Evolutionary conservation across 2,329 filamentous ascomycete genomes (phyloP).

Genomic region (Epicoccum sorghinum): DNA sequence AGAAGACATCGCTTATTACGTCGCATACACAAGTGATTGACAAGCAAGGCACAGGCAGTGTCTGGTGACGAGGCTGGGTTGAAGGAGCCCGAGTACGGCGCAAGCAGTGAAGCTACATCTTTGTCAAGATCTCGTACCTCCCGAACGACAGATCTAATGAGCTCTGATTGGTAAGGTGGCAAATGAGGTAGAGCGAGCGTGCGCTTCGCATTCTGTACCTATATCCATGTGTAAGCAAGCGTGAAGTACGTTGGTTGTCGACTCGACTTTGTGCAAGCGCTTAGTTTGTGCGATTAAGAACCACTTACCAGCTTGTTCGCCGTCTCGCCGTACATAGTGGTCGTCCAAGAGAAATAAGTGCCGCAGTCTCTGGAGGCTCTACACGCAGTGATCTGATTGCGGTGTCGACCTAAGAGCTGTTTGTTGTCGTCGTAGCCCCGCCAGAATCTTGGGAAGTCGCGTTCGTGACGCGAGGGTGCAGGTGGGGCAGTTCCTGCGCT

Average conservation of each 20-base stretch:
- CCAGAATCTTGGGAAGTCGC: conserved; percentile 19
- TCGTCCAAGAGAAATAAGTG: neutral
- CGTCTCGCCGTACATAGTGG: conserved; percentile 81
- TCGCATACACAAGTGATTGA: conserved; percentile 93
- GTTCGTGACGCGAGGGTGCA: conserved; percentile 22
- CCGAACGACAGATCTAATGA: conserved; percentile 83
- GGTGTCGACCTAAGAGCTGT: neutral
- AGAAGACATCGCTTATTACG: conserved; percentile 95
- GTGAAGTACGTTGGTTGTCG: neutral
- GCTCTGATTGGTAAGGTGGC: conserved; percentile 89
- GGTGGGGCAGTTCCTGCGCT: conserved; percentile 23
- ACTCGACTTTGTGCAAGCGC: neutral
- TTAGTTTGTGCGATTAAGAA: neutral
- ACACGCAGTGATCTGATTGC: too few relatives aligned
- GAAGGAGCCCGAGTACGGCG: conserved; percentile 83
- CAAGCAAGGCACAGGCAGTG: conserved; percentile 84
- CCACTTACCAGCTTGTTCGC: conserved; percentile 77
- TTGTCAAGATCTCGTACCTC: conserved; percentile 94
- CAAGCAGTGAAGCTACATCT: conserved; percentile 78
- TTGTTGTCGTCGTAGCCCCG: conserved; percentile 12
- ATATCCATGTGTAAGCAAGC: neutral
- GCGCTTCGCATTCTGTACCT: conserved; percentile 96
- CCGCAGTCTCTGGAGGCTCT: neutral
- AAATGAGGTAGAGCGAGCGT: conserved; percentile 85
- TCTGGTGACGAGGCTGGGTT: conserved; percentile 82